Evolutionary conservation across 805 yeast species (phyloP), one percentile per base, ranked within the genome.

Genomic region (Isabelozyma pseudorhagii): DNA sequence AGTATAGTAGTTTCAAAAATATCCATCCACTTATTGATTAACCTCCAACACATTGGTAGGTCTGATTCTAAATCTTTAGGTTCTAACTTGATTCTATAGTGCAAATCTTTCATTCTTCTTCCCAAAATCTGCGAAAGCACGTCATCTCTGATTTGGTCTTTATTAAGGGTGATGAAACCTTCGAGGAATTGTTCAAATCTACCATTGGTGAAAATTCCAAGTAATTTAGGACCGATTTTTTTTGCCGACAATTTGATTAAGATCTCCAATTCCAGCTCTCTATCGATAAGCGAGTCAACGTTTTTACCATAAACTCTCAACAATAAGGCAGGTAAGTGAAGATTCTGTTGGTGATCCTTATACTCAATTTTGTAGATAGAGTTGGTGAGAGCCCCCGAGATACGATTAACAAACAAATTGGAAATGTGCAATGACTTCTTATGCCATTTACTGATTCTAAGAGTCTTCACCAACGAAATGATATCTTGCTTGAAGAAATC

Each of bases 81-180:
- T 18, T 81, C 78, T 46, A 94, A 70, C 11, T 81, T 82, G 17
- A 94, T 84, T 59, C 93, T 92, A 49, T 77, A 77, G 63, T 94
- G 99, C 49, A 94, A 76, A 57, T 94, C 97, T 61, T 92, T 86
- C 98, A 94, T 94, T 73, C 99, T 85, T 74, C 96, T 83, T 11
- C 97, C 97, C 54, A 94, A 85, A 74, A 89, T 87, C 55, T 85
- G 84, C 44, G 91, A 82, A 15, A 88, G 84, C 28, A 83, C 84
- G 53, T 89, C 83, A 54, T 84, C 83, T 63, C 96, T 78, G 46
- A 94, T 81, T 57, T 89, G 89, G 7, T 80, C 76, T 55, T 82
- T 85, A 38, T 84, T 82, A 58, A 94, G 77, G 1, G 98, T 85
- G 47, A 79, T 73, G 17, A 96, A 93, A 50, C 93, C 87, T 47